phyloP scores from a whole-genome alignment of 768 basidiomycete species.

The Tricholoma terreum region DNA sequence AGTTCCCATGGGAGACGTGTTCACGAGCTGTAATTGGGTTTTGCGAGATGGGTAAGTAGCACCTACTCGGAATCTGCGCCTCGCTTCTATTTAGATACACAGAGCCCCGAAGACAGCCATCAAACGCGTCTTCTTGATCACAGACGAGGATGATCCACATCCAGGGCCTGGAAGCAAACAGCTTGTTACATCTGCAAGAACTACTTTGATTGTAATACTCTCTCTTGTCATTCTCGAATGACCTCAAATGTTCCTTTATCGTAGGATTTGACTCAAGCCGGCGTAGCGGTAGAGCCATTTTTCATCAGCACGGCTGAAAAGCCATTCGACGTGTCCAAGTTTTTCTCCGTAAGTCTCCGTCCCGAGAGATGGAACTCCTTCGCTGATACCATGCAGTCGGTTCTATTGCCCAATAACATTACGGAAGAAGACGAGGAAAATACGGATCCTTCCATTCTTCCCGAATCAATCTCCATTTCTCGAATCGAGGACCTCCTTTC shows the following conservation, averaged over 20 bases:
- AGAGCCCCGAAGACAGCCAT: constrained; percentile 86
- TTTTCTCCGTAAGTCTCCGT: constrained; percentile 63
- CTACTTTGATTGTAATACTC: constrained; percentile 57
- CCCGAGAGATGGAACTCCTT: background rate
- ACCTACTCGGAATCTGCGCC: background rate
- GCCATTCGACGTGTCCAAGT: constrained; percentile 68
- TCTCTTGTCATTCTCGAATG: background rate
- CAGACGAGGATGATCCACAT: constrained; percentile 83
- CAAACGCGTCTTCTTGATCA: constrained; percentile 93
- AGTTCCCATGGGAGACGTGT: constrained; percentile 83
- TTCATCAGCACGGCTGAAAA: constrained; percentile 73
- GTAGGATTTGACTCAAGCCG: constrained; percentile 80
- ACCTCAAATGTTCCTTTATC: background rate
- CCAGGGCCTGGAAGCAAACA: constrained; percentile 53
- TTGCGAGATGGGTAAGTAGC: constrained; percentile 76
- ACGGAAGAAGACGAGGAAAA: constrained; percentile 45
- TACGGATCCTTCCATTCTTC: constrained; percentile 45
- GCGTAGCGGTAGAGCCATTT: constrained; percentile 81
- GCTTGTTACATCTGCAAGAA: constrained; percentile 64
- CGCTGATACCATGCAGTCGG: constrained; percentile 40
- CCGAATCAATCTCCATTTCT: constrained; percentile 72
- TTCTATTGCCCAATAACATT: constrained; percentile 54
- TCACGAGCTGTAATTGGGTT: constrained; percentile 87
- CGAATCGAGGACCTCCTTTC: constrained; percentile 72
- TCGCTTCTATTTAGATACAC: background rate